Conservation (phyloP, 352 stramenopile genomes). For the Globisporangium megalacanthum region DNA sequence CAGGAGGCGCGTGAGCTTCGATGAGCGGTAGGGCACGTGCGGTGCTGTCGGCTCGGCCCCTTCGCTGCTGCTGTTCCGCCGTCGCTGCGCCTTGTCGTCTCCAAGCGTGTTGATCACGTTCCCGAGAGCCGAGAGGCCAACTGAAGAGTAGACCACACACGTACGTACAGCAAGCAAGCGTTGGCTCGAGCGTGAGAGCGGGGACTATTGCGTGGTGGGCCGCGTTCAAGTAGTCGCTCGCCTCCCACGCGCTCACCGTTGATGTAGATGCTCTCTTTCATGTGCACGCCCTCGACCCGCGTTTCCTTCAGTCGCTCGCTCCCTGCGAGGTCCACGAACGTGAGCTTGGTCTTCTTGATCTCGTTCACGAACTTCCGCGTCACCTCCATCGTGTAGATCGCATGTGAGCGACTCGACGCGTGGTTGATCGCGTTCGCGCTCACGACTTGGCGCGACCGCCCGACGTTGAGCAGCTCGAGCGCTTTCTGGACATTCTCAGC, state of each 20-base stretch:
- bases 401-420: slow-evolving; percentile 54
- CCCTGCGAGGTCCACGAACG: slow-evolving; percentile 55
- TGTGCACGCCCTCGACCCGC: slow-evolving; percentile 35
- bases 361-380: slow-evolving; percentile 30
- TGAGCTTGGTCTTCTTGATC: slow-evolving; percentile 51
- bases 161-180: not conserved
- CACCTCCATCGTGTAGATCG: slow-evolving; percentile 53
- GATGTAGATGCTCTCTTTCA: slow-evolving; percentile 60
- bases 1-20: slow-evolving; percentile 51
- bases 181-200: not conserved
- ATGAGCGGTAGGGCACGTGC: slow-evolving; percentile 40
- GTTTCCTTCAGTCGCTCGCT: slow-evolving; percentile 57
- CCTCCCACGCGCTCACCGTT: slow-evolving; percentile 20
- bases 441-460: slow-evolving; percentile 31
- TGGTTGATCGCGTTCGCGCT: slow-evolving; percentile 51
- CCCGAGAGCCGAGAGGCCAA: slow-evolving; percentile 38
- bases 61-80: slow-evolving; percentile 19
- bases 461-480: slow-evolving; percentile 38
- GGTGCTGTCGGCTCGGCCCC: slow-evolving; percentile 3
- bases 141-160: slow-evolving; percentile 6
- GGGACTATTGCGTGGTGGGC: too few relatives aligned
- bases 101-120: slow-evolving; percentile 56
- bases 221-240: too few relatives aligned
- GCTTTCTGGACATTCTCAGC: slow-evolving; percentile 31
- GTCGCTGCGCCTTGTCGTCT: slow-evolving; percentile 27